These are phyloP conservation scores for Colletotrichum liriopes DNA, from an alignment of 2,329 filamentous ascomycete genomes.

Conservation along the genomic window DNA sequence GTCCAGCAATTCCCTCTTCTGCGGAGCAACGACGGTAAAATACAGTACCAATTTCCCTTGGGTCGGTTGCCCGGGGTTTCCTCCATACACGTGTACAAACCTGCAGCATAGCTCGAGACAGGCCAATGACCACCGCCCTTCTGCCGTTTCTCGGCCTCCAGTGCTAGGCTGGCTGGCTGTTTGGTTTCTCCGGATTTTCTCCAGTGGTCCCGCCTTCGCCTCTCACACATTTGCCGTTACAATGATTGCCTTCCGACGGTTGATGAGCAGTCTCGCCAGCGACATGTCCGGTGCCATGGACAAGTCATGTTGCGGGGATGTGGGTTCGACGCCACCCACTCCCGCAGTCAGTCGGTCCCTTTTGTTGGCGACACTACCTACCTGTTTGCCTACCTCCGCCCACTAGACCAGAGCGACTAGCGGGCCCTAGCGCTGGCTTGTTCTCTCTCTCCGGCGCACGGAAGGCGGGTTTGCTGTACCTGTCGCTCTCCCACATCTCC, in stretches of 20 bases:
- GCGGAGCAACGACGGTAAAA: background rate
- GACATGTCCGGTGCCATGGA: slow-evolving; percentile 6
- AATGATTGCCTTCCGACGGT: slow-evolving; percentile 8
- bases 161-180: background rate
- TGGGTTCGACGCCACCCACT: slow-evolving; percentile 5
- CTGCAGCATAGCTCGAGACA: too few relatives aligned
- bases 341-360: background rate
- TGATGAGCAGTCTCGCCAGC: slow-evolving; percentile 31
- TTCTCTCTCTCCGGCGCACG: background rate
- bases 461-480: background rate
- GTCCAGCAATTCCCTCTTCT: background rate
- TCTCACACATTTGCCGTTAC: slow-evolving; percentile 33
- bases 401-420: background rate
- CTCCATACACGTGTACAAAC: too few relatives aligned
- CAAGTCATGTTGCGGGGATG: slow-evolving; percentile 13
- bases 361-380: background rate
- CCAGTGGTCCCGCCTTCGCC: background rate
- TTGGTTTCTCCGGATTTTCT: background rate
- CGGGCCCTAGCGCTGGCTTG: background rate
- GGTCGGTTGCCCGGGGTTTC: background rate
- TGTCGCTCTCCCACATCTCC: background rate
- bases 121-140: background rate
- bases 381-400: background rate
- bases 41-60: background rate
- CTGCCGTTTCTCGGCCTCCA: background rate